Conservation (phyloP, 345 rosid genomes). For the Murraya paniculata region DNA sequence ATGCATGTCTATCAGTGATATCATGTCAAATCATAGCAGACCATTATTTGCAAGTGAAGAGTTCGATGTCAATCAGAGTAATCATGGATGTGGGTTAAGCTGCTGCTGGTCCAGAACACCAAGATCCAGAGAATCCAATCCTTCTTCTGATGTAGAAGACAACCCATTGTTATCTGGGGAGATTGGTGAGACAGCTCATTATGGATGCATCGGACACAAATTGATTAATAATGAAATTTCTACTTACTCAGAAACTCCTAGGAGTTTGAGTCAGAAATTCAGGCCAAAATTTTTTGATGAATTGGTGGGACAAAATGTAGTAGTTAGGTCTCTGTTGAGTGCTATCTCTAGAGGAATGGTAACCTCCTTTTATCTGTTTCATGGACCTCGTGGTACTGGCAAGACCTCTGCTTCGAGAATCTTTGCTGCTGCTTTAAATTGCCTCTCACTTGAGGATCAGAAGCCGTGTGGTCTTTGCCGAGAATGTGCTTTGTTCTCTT, state of each 20-base stretch:
- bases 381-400: conserved; percentile 94
- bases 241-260: conserved; percentile 42
- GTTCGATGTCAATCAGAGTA: conserved; percentile 33
- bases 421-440: conserved; percentile 90
- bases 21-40: conserved; percentile 41
- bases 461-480: conserved; percentile 89
- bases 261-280: conserved; percentile 75
- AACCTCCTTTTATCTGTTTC: conserved; percentile 73
- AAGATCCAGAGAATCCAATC: conserved; percentile 55
- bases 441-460: conserved; percentile 63
- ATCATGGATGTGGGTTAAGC: conserved; percentile 63
- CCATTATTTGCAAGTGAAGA: conserved; percentile 54
- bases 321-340: conserved; percentile 68
- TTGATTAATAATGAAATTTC: conserved; percentile 24
- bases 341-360: conserved; percentile 73
- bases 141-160: conserved; percentile 66
- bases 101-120: conserved; percentile 93
- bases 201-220: conserved; percentile 34
- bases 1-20: conserved; percentile 42
- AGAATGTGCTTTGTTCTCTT: conserved; percentile 65
- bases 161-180: conserved; percentile 56
- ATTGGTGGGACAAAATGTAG: conserved; percentile 82
- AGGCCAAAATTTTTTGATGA: conserved; percentile 77
- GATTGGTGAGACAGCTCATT: conserved; percentile 22
- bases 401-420: conserved; percentile 88